Evolutionary conservation across 192 early-diverging fungal genomes (phyloP), one percentile per base, ranked within the genome.

Genomic region (Physocladia obscura): DNA sequence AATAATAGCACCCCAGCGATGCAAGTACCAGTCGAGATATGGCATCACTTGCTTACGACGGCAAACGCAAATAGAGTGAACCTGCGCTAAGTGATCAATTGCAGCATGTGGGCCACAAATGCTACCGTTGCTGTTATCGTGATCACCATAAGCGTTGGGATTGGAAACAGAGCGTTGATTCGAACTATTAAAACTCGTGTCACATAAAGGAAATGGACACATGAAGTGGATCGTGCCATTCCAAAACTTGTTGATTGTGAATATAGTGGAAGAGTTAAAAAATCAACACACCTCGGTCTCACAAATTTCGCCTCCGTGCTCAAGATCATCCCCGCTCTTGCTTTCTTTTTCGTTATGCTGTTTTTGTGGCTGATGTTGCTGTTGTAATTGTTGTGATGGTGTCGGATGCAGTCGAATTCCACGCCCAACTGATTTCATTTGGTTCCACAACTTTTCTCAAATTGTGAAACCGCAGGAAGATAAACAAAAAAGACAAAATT

Each of bases 151-250:
- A n/a, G n/a, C n/a, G n/a, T n/a, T n/a, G n/a, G n/a, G n/a, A n/a
- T n/a, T n/a, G n/a, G n/a, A n/a, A n/a, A n/a, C n/a, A n/a, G n/a
- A n/a, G n/a, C n/a, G n/a, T n/a, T n/a, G n/a, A n/a, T n/a, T n/a
- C n/a, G n/a, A n/a, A n/a, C n/a, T n/a, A n/a, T n/a, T n/a, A n/a
- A n/a, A n/a, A n/a, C n/a, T n/a, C 30, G 24, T 24, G 27, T 62
- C n/a, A 39, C 65, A 68, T 4, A 68, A 35, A 21, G 65, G 65
- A 29, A 68, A 68, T 11, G 65, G 65, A 57, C 65, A 68, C 37
- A 52, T 52, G 52, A 56, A 56, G 31, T 31, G 27, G 3, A 68
- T 3, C 4, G 51, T 38, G 22, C 65, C 50, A 36, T 13, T 17
- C 31, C 49, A 68, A 31, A 67, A 67, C 1, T 62, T 11, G 37